Evolutionary conservation across 768 basidiomycete species (phyloP).

Genomic region (Coprinopsis sp.): DNA sequence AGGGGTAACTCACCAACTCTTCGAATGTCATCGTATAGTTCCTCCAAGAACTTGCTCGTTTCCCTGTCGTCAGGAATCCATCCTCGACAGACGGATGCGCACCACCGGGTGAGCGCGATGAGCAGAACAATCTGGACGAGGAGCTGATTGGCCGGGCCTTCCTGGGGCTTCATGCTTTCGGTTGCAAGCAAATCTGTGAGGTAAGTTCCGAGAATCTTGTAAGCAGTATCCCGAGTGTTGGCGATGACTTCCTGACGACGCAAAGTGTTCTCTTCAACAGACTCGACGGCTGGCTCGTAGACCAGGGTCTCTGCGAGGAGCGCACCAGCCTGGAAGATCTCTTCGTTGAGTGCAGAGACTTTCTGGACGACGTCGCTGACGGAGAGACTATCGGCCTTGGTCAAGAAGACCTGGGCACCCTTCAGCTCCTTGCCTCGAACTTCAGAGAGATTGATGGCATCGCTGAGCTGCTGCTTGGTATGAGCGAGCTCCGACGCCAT

Average conservation of each 20-base stretch:
- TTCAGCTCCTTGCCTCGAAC: constrained; percentile 42
- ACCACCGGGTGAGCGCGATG: neutral
- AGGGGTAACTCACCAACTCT: constrained; percentile 37
- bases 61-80: neutral
- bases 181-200: constrained; percentile 2
- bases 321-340: constrained; percentile 45
- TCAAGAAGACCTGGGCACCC: constrained; percentile 42
- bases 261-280: neutral
- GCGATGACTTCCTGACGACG: neutral
- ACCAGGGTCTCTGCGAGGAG: constrained; percentile 39
- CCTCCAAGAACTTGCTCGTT: constrained; percentile 17
- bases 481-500: constrained; percentile 4
- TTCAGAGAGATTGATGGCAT: constrained; percentile 25
- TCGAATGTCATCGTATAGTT: constrained; percentile 26
- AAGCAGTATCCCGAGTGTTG: constrained; percentile 17
- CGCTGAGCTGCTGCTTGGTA: constrained; percentile 10
- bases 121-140: constrained; percentile 4
- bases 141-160: neutral
- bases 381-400: constrained; percentile 36
- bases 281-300: constrained; percentile 11
- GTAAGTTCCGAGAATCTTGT: constrained; percentile 17
- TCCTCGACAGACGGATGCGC: neutral
- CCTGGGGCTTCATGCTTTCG: neutral
- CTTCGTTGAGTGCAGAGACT: constrained; percentile 40
- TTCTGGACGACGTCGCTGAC: constrained; percentile 40